Base-by-base conservation (phyloP, 768 basidiomycete genomes). In the Galerina marginata region DNA sequence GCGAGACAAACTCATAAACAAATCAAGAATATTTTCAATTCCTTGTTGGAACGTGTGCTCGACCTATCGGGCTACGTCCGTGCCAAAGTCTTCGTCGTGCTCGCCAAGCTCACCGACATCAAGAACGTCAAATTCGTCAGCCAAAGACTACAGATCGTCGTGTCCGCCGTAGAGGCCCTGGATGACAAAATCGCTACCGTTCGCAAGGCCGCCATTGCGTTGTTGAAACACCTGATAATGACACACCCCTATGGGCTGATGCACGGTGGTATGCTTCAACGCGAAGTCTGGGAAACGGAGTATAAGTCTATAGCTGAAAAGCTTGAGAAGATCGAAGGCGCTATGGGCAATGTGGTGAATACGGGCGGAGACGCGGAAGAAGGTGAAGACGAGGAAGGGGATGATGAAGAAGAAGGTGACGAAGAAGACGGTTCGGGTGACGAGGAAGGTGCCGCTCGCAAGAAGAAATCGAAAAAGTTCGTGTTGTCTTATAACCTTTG, bases 41-140 rank as follows among this genome's bases (percentile, higher is more conserved):
- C 92, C 14, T 86, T 99, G 33, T 83, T 92, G 49, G 91, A 93
- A 63, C 89, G 96, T n/a, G 88, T 88, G 58, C 83, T 96, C 58
- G 97, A 99, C 73, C 72, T 90, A 11, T 92, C 91, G 45, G 90
- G 90, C 50, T 99, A 95, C 73, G 96, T 99, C 36, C 90, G 97
- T 52, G 85, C 86, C 54, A 98, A 95, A 72, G 93, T 96, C 25
- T 83, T 98, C 46, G 72, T 81, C 7, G 92, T 92, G 1, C 76
- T 97, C 50, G 80, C 85, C 44, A 88, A 87, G 68, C 80, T 97
- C 4, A 91, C 91, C 71, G 77, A 79, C 12, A 86, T 96, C 52
- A 83, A 90, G 26, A 79, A 81, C 6, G 58, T 64, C 71, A 94
- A 93, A 68, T 95, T 95, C 74, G 94, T 95, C 0, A 92, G 93